These are phyloP conservation scores for Dioscorea zingiberensis DNA, from an alignment of 106 monocot genomes.

Conservation along the genomic window DNA sequence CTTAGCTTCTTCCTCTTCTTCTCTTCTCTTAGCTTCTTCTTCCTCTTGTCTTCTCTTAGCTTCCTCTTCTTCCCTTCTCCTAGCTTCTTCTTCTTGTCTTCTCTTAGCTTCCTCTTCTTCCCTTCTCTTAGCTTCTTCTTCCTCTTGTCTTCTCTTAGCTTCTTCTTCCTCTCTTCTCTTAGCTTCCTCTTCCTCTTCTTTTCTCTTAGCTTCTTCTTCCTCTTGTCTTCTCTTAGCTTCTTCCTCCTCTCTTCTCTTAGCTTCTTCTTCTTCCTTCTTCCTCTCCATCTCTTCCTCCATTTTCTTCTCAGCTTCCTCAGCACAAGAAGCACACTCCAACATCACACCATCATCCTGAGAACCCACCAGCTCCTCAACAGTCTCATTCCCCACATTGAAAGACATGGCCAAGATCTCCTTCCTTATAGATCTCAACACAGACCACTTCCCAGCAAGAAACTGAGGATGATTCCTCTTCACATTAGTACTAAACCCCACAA, in stretches of 20 bases:
- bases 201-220: slow-evolving; percentile 10
- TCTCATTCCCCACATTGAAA: slow-evolving; percentile 27
- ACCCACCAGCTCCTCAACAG: slow-evolving; percentile 23
- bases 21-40: neutral
- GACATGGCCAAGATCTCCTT: slow-evolving; percentile 38
- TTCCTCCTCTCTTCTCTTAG: neutral
- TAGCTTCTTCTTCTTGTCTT: slow-evolving; percentile 14
- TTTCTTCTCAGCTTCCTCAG: slow-evolving; percentile 38
- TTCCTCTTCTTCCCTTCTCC: slow-evolving; percentile 5
- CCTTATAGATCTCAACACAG: slow-evolving; percentile 32
- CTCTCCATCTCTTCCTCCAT: slow-evolving; percentile 3
- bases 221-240: neutral
- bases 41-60: neutral
- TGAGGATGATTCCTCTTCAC: slow-evolving; percentile 49
- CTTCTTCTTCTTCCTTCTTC: neutral
- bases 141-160: neutral
- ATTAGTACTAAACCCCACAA: slow-evolving; percentile 56
- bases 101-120: slow-evolving; percentile 14
- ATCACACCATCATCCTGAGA: slow-evolving; percentile 34
- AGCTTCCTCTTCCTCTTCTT: slow-evolving; percentile 5
- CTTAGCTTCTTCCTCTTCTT: neutral
- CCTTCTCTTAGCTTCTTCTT: slow-evolving; percentile 12
- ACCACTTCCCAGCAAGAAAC: slow-evolving; percentile 52
- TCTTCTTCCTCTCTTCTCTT: neutral
- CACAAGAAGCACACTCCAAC: slow-evolving; percentile 52